Evolutionary conservation across 2,329 filamentous ascomycete genomes (phyloP).

Genomic region (Huntiella moniliformis): DNA sequence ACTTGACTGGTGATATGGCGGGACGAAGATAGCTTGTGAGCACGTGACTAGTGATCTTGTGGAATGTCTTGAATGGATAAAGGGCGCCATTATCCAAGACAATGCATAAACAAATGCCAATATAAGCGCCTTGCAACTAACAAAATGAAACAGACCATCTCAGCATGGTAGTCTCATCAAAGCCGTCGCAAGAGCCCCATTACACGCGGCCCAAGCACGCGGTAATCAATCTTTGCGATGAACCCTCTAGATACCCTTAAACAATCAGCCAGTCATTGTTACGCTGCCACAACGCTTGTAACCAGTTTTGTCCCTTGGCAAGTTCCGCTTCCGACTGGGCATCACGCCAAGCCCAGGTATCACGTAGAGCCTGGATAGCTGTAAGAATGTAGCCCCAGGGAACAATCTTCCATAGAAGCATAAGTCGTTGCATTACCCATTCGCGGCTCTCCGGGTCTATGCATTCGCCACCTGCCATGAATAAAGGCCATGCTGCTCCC

Average conservation of each 20-base stretch:
- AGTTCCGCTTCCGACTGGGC: conserved; percentile 11
- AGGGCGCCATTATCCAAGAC: no score
- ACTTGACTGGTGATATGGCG: no score
- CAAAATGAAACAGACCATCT: no score
- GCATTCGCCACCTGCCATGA: conserved; percentile 37
- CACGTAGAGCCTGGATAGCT: conserved; percentile 29
- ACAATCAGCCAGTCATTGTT: conserved; percentile 29
- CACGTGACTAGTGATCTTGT: no score
- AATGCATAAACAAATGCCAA: no score
- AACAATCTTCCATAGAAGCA: conserved; percentile 26
- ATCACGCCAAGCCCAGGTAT: conserved; percentile 28
- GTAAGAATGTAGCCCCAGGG: conserved; percentile 33
- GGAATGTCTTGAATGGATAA: no score
- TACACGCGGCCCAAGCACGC: background rate
- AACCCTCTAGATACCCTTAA: conserved; percentile 14
- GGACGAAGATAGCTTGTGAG: no score
- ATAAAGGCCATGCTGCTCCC: conserved; percentile 40
- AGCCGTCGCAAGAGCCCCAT: no score
- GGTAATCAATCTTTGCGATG: background rate
- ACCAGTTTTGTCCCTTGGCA: conserved; percentile 20
- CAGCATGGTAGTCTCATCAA: no score
- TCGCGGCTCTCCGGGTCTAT: conserved; percentile 25
- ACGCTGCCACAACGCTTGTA: conserved; percentile 24
- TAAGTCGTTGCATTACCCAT: conserved; percentile 32
- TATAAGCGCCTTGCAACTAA: no score